Conservation (phyloP, 179 eudicot species). For the Vitellaria paradoxa region DNA sequence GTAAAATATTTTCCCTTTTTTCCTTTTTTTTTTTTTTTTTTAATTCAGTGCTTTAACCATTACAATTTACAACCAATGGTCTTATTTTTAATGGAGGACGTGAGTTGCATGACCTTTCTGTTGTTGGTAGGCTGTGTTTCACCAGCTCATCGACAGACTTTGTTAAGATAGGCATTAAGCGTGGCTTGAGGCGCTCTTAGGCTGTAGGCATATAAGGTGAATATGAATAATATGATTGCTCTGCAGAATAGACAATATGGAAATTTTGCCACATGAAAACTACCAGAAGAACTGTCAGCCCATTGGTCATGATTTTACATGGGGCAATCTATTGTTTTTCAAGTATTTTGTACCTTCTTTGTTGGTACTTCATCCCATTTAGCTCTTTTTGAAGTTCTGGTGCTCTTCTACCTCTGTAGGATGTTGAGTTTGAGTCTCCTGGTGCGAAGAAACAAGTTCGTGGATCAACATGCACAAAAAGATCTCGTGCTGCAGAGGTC, state of each 20-base stretch:
- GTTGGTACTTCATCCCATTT: neutral
- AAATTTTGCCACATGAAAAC: neutral
- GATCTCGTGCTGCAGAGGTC: conserved; percentile 84
- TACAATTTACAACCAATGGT: too few species aligned
- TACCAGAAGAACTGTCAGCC: neutral
- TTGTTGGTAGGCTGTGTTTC: too few species aligned
- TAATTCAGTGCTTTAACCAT: too few species aligned
- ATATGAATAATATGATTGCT: neutral
- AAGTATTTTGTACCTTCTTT: neutral
- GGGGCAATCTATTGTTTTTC: neutral
- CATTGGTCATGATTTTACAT: neutral
- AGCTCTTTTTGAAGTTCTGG: neutral
- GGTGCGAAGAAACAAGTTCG: conserved; percentile 46
- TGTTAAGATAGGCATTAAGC: too few species aligned
- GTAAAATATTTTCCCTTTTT: too few species aligned
- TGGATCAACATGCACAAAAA: conserved; percentile 38
- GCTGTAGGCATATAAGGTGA: neutral
- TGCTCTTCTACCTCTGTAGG: conserved; percentile 32
- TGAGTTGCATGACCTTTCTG: too few species aligned
- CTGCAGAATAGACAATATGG: neutral
- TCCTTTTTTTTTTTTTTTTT: too few species aligned
- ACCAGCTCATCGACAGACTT: too few species aligned
- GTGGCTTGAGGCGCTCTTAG: neutral
- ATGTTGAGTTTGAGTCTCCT: conserved; percentile 47
- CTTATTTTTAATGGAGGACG: too few species aligned